These are phyloP conservation scores for Holtermannia corniformis DNA, from an alignment of 768 basidiomycete genomes.

Conservation along the genomic window DNA sequence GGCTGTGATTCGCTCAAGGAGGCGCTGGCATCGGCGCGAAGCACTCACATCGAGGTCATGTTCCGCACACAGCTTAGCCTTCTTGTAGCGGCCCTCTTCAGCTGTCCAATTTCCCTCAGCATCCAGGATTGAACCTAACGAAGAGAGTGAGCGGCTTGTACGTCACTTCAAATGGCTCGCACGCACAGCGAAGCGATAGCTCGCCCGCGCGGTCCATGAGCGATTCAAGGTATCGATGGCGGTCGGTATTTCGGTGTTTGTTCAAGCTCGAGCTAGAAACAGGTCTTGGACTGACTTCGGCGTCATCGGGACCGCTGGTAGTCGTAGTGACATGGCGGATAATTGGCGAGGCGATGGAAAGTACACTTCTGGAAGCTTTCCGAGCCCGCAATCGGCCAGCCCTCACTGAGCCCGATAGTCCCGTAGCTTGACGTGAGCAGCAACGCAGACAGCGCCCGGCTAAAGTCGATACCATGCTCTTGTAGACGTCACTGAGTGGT, in stretches of 20 bases:
- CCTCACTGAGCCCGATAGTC: too few relatives aligned
- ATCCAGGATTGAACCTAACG: conserved; percentile 71
- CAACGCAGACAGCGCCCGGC: too few relatives aligned
- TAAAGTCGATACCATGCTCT: too few relatives aligned
- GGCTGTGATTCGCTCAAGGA: conserved; percentile 48
- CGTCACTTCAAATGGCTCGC: conserved; percentile 9
- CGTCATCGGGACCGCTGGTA: too few relatives aligned
- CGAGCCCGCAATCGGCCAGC: too few relatives aligned
- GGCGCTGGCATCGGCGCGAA: neutral
- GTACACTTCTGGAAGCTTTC: too few relatives aligned
- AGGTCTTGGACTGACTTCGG: neutral
- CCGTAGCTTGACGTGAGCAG: too few relatives aligned
- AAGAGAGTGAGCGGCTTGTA: conserved; percentile 10
- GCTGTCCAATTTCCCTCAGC: conserved; percentile 54
- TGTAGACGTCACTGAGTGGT: too few relatives aligned
- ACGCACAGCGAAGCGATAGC: conserved; percentile 81
- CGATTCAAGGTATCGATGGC: conserved; percentile 29
- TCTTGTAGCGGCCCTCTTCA: conserved; percentile 55
- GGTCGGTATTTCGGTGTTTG: neutral
- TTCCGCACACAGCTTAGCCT: conserved; percentile 75
- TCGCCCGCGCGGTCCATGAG: conserved; percentile 59
- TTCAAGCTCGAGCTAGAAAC: neutral
- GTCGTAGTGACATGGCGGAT: too few relatives aligned
- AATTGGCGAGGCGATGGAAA: too few relatives aligned
- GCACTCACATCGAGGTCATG: conserved; percentile 76